Evolutionary conservation across 768 basidiomycete genomes (phyloP).

Genomic region (Termitomyces sp.): DNA sequence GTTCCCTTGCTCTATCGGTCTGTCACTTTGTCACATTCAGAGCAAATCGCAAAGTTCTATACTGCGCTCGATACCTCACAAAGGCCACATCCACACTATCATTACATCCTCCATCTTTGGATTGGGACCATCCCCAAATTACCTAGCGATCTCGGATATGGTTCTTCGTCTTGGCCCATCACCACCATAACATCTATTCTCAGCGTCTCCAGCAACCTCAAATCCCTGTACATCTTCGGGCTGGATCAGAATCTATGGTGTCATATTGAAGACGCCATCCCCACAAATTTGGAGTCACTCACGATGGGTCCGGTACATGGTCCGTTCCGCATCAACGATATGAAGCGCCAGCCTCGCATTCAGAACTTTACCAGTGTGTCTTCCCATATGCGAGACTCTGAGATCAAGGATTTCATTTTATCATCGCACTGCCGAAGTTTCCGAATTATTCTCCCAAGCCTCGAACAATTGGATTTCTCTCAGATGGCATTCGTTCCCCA

Average conservation of each 20-base stretch:
- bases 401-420: constrained; percentile 25
- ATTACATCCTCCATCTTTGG: constrained; percentile 26
- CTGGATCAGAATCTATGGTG: constrained; percentile 28
- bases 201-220: constrained; percentile 21
- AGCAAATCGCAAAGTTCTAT: constrained; percentile 18
- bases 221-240: constrained; percentile 24
- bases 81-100: constrained; percentile 14
- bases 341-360: constrained; percentile 21
- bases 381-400: constrained; percentile 32
- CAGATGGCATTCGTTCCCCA: background rate
- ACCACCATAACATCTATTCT: constrained; percentile 29
- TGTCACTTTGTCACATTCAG: constrained; percentile 15
- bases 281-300: constrained; percentile 25
- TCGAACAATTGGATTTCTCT: background rate
- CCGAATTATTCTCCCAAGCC: constrained; percentile 15
- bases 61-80: constrained; percentile 17
- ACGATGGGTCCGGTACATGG: constrained; percentile 34
- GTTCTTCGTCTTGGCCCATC: constrained; percentile 26
- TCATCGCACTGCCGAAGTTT: constrained; percentile 25
- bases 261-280: constrained; percentile 25
- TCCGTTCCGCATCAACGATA: constrained; percentile 21
- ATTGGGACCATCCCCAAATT: constrained; percentile 19
- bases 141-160: constrained; percentile 25
- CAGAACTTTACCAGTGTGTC: constrained; percentile 27
- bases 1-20: constrained; percentile 22